Evolutionary conservation across 305 asterid genomes (phyloP), one percentile per base, ranked within the genome.

Genomic region (Fraxinus latifolia): DNA sequence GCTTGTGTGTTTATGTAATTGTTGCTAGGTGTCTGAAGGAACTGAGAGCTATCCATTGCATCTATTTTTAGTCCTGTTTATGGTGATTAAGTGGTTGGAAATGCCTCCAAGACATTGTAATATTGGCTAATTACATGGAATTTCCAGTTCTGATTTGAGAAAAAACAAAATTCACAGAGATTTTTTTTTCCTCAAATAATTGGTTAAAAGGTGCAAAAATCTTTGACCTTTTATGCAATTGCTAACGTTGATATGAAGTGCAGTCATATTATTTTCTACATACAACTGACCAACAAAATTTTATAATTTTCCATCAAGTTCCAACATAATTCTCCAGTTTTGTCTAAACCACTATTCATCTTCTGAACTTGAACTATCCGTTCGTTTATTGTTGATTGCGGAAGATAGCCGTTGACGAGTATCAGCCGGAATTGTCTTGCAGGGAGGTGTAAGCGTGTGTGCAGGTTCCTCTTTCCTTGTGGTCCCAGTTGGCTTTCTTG

Each of bases 341-440:
- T 6, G 2, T 12, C 14, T 15, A 33, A 6, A 71, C 25, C 27
- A 6, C 44, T 71, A 71, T 42, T 77, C 80, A 77, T 77, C 80
- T 8, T 77, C 80, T 53, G 80, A 77, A 31, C 80, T 77, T 9
- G 80, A 77, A 77, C 80, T 77, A 31, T 77, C 72, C 14, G 9
- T 15, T 36, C 80, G 71, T 77, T 60, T 77, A 15, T 53, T 25
- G 27, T n/a, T 31, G 71, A 77, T 77, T 1, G 80, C 72, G 0
- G 80, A 60, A n/a, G 68, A 77, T 27, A 77, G 72, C 14, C 8
- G 32, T 44, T 53, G 80, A 53, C 31, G 72, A 77, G 33, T 3
- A 6, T 53, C 72, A 3, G 71, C 71, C 3, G 65, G 68, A 77
- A 60, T 14, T 6, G 42, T 6, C 60, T 42, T 15, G 21, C 68